Percentiles rank a stretch among this genome's conserved stretches.
Conservation (phyloP, 2,329 filamentous ascomycete species). For the Fusarium stilboides region DNA sequence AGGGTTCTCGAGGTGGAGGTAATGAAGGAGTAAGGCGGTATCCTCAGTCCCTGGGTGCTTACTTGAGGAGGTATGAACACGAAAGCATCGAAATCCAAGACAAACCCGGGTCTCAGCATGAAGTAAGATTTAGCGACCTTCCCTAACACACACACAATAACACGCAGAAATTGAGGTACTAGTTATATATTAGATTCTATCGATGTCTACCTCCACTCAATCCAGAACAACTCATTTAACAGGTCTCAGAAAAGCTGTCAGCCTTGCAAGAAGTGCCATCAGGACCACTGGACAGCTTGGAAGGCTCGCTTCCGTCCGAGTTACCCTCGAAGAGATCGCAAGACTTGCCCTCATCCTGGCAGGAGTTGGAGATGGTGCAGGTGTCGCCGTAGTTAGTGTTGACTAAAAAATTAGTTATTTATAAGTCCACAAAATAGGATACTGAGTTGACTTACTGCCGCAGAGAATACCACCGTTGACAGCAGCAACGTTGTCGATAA, state of each 20-base stretch:
- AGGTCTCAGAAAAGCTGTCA: slow-evolving; percentile 33
- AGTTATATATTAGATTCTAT: not conserved
- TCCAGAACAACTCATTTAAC: slow-evolving; percentile 17
- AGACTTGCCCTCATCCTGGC: slow-evolving; percentile 41
- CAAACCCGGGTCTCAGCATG: too few species aligned
- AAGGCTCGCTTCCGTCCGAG: slow-evolving; percentile 37
- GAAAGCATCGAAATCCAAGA: too few species aligned
- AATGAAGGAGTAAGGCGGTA: too few species aligned
- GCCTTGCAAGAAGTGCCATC: slow-evolving; percentile 39
- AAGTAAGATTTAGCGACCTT: not conserved
- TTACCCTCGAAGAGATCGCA: slow-evolving; percentile 43
- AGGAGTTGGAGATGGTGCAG: slow-evolving; percentile 43
- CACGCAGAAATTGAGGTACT: not conserved
- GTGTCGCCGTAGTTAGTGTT: slow-evolving; percentile 49
- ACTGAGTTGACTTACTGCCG: slow-evolving; percentile 28
- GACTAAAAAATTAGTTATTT: slow-evolving; percentile 13
- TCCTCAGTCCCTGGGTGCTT: too few species aligned
- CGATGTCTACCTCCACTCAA: not conserved
- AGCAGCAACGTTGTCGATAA: slow-evolving; percentile 39
- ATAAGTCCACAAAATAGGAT: too few species aligned
- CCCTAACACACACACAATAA: not conserved
- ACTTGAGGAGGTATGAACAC: too few species aligned
- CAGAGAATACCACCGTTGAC: slow-evolving; percentile 45
- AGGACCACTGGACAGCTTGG: slow-evolving; percentile 39
- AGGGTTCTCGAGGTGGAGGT: too few species aligned